phyloP scores from a whole-genome alignment of 306 rosid species.

The Parietaria judaica region DNA sequence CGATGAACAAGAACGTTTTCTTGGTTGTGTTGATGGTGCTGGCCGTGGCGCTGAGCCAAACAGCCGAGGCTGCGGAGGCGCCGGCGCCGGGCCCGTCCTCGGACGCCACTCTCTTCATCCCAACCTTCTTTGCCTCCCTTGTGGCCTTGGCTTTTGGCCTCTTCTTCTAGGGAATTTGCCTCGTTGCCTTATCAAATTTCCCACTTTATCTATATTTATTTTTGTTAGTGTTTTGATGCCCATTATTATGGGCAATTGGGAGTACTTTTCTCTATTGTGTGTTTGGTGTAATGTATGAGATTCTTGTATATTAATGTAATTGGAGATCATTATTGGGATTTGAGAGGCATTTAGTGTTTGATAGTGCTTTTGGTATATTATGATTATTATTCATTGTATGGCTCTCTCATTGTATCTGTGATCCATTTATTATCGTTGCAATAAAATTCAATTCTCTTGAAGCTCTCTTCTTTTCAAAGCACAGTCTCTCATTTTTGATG shows the following conservation, averaged over 20 bases:
- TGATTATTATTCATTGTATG: slow-evolving; percentile 3
- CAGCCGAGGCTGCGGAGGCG: slow-evolving; percentile 27
- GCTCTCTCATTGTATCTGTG: slow-evolving; percentile 13
- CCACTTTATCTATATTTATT: not conserved
- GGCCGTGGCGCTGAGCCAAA: slow-evolving; percentile 25
- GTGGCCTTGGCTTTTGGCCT: slow-evolving; percentile 32
- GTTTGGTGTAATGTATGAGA: slow-evolving; percentile 11
- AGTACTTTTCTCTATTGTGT: slow-evolving; percentile 9
- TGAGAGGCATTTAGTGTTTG: slow-evolving; percentile 10
- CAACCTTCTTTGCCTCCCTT: slow-evolving; percentile 32
- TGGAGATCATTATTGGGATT: slow-evolving; percentile 1
- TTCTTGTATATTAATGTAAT: slow-evolving; percentile 13
- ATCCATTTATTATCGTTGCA: slow-evolving; percentile 13
- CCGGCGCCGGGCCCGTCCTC: slow-evolving; percentile 46
- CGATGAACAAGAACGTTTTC: slow-evolving; percentile 29
- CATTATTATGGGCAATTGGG: slow-evolving; percentile 4
- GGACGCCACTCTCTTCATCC: slow-evolving; percentile 29
- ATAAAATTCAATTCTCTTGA: slow-evolving; percentile 19
- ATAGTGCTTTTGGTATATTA: not conserved
- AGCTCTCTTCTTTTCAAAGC: not conserved
- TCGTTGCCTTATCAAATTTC: not conserved
- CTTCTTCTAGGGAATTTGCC: slow-evolving; percentile 17
- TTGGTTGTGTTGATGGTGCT: slow-evolving; percentile 20
- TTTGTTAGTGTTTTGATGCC: not conserved
- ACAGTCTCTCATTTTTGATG: not conserved